Base-by-base conservation (phyloP, 495 filamentous ascomycete species). In the Trichoderma orchidacearum region DNA sequence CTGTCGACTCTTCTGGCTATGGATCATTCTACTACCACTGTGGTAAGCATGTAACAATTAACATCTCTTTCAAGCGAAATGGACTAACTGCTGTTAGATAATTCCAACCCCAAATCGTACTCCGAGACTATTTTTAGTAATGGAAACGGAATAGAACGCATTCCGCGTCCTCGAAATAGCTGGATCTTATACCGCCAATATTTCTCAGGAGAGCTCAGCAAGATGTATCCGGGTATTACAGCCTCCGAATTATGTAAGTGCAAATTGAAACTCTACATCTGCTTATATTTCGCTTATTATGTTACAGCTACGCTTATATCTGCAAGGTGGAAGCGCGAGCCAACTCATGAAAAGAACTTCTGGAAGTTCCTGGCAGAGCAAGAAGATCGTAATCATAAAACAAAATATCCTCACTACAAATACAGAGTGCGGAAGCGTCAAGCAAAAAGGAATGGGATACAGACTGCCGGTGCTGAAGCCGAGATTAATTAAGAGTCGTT, bases 111-210 rank as follows among this genome's bases (percentile, higher is more conserved):
- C 25, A 52, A 18, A 25, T 15, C 23, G 2, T 12, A 8, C 25
- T 8, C n/a, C 32, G 32, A 35, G 8, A 35, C 8, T 35, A 8
- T n/a, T 35, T 8, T n/a, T 35, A 29, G 12, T 18, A 29, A 3
- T 5, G 25, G 29, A 2, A 21, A 6, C 12, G 50, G 15, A 11
- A 4, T 13, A 52, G 29, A 53, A 5, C 21, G 23, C 11, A 58
- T 64, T 17, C 59, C 58, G 27, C 64, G 64, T 32, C 64, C 64
- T 0, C 53, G 55, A 12, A 67, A 67, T 48, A 61, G 58, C n/a
- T 65, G 57, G 56, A 64, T 65, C 32, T 52, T 67, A 1, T 65
- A 63, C 30, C 60, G 64, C 34, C 58, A 60, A 34, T 30, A 55
- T 48, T 27, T 56, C 60, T 51, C 41, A 17, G 13, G 50, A 58